Conservation (phyloP, 805 yeast genomes). For the Groenewaldozyma salmanticensis region DNA sequence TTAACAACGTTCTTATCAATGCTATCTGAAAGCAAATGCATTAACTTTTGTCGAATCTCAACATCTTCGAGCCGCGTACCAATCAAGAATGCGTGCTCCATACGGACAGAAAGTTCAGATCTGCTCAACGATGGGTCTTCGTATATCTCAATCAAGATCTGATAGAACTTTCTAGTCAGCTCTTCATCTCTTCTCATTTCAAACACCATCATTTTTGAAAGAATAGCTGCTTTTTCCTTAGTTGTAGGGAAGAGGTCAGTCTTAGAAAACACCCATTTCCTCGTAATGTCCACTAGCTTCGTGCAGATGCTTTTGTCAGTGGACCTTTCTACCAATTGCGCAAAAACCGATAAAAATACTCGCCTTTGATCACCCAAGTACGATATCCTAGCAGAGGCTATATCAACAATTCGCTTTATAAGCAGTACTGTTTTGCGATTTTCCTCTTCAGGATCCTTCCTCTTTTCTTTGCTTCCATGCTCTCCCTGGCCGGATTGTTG, state of each 20-base stretch:
- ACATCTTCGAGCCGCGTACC: slow-evolving; percentile 83
- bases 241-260: slow-evolving; percentile 84
- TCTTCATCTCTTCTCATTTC: slow-evolving; percentile 81
- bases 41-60: slow-evolving; percentile 60
- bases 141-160: slow-evolving; percentile 79
- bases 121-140: slow-evolving; percentile 67
- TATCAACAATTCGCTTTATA: slow-evolving; percentile 63
- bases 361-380: slow-evolving; percentile 90
- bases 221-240: slow-evolving; percentile 90
- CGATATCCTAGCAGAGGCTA: slow-evolving; percentile 73
- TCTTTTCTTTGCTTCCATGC: too few relatives aligned
- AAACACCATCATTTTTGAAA: slow-evolving; percentile 87
- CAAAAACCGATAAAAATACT: slow-evolving; percentile 72
- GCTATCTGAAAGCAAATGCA: slow-evolving; percentile 69
- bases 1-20: slow-evolving; percentile 69
- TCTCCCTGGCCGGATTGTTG: too few relatives aligned
- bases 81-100: slow-evolving; percentile 93
- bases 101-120: slow-evolving; percentile 82
- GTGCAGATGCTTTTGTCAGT: slow-evolving; percentile 64
- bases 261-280: slow-evolving; percentile 82
- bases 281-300: slow-evolving; percentile 67
- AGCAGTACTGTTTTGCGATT: slow-evolving; percentile 76
- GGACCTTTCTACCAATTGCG: slow-evolving; percentile 84
- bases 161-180: slow-evolving; percentile 67
- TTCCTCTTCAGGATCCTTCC: slow-evolving; percentile 38